phyloP scores from a whole-genome alignment of 1,284 basidiomycete genomes.

The Ustilago nuda region DNA sequence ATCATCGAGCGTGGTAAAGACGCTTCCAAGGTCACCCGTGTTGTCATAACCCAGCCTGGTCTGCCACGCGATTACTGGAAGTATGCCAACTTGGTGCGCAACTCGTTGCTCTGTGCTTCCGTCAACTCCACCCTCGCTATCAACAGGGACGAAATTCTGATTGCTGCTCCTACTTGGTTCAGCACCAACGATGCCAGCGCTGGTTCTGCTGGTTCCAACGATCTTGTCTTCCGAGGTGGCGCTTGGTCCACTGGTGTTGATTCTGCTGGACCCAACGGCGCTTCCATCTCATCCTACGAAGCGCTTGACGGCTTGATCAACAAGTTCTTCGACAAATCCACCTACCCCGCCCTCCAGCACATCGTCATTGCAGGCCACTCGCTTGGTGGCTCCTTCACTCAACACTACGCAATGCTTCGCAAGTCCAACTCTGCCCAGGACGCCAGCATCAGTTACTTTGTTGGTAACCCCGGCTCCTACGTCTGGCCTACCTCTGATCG shows the following conservation, averaged over 20 bases:
- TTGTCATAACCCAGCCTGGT: constrained; percentile 58
- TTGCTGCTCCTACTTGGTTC: constrained; percentile 57
- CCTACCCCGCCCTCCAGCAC: constrained; percentile 57
- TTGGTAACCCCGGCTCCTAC: constrained; percentile 61
- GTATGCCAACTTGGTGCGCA: constrained; percentile 61
- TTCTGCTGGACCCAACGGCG: constrained; percentile 48
- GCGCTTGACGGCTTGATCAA: constrained; percentile 57
- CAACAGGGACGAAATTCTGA: constrained; percentile 54
- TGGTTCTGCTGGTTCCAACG: constrained; percentile 51
- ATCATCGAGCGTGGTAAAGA: constrained; percentile 46
- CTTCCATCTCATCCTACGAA: constrained; percentile 46
- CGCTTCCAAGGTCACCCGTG: constrained; percentile 53
- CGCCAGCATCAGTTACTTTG: constrained; percentile 48
- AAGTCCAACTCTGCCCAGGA: constrained; percentile 45
- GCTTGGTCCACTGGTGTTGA: constrained; percentile 47
- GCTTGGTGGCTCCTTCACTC: constrained; percentile 56
- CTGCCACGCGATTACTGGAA: constrained; percentile 62
- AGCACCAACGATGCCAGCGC: constrained; percentile 45
- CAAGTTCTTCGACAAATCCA: constrained; percentile 57
- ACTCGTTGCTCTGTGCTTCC: constrained; percentile 55
- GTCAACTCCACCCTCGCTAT: constrained; percentile 51
- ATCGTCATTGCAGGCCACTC: constrained; percentile 64
- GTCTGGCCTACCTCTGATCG: constrained; percentile 50
- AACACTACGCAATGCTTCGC: constrained; percentile 64
- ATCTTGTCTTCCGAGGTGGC: constrained; percentile 47